Conservation (phyloP, 257 asterid genomes). For the Fraxinus anomala region DNA sequence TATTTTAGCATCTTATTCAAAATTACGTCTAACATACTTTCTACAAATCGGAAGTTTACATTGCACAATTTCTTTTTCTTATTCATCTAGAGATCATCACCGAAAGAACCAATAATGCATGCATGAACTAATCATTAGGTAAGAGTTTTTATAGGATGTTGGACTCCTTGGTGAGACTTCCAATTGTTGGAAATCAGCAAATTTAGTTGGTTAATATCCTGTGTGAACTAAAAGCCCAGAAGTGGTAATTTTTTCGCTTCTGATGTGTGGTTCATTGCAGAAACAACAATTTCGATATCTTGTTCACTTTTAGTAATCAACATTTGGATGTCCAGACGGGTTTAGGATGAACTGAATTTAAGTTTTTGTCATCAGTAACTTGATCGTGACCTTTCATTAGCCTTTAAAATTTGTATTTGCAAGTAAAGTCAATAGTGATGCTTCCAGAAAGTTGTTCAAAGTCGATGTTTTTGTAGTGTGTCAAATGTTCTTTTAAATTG, state of each 20-base stretch:
- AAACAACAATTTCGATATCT: not conserved
- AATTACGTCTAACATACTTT: not conserved
- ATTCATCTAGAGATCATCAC: not conserved
- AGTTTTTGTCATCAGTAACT: not conserved
- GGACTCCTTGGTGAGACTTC: too few species aligned
- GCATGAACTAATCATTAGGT: not conserved
- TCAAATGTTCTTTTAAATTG: not conserved
- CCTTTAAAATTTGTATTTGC: slow-evolving; percentile 2
- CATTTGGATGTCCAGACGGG: not conserved
- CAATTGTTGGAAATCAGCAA: not conserved
- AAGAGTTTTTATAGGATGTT: not conserved
- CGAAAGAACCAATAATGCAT: not conserved
- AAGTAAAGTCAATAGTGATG: not conserved
- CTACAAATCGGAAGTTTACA: not conserved
- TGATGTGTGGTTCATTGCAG: not conserved
- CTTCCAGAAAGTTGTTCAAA: slow-evolving; percentile 3
- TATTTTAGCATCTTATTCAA: not conserved
- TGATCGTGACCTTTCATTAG: not conserved
- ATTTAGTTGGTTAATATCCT: not conserved
- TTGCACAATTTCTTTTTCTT: not conserved
- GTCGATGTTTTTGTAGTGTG: not conserved
- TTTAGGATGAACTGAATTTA: not conserved
- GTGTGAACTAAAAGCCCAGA: not conserved
- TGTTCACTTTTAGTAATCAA: not conserved
- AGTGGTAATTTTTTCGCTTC: not conserved